A percentile compares a stretch with the other conserved stretches of the same genome.
Evolutionary conservation across 345 rosid genomes (phyloP).

Genomic region (Aquilaria sinensis): DNA sequence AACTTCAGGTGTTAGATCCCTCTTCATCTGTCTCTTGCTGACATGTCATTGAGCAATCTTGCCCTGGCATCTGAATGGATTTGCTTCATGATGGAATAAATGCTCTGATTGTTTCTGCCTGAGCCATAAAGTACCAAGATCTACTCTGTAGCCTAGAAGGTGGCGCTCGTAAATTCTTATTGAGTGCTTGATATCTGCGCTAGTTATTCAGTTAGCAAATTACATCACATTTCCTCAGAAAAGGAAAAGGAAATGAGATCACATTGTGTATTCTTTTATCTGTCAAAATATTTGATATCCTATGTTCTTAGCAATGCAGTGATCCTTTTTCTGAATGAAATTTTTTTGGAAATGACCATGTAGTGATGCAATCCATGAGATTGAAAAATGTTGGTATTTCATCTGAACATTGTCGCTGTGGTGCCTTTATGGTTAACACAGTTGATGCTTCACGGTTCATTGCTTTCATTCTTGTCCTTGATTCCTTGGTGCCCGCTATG

Average conservation of each 20-base stretch:
- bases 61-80: slow-evolving; percentile 21
- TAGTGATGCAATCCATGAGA: neutral
- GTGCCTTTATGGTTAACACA: neutral
- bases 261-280: slow-evolving; percentile 14
- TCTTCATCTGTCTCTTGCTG: slow-evolving; percentile 14
- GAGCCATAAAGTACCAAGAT: slow-evolving; percentile 11
- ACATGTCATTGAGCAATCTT: slow-evolving; percentile 5
- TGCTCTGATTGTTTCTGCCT: slow-evolving; percentile 14
- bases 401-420: neutral
- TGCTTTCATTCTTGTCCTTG: neutral
- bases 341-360: neutral
- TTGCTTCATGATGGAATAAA: slow-evolving; percentile 27
- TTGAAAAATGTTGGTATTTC: neutral
- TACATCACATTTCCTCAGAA: neutral
- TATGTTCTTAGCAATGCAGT: neutral
- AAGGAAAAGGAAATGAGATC: neutral
- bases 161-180: neutral
- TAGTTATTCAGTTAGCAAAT: slow-evolving; percentile 18
- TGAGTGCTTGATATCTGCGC: slow-evolving; percentile 13
- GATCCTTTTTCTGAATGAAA: neutral
- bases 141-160: slow-evolving; percentile 14
- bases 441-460: neutral
- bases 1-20: slow-evolving; percentile 8
- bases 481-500: no score
- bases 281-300: neutral